Evolutionary conservation across 352 stramenopile species (phyloP), one percentile per base, ranked within the genome.

Genomic region (Phytophthora syringae): DNA sequence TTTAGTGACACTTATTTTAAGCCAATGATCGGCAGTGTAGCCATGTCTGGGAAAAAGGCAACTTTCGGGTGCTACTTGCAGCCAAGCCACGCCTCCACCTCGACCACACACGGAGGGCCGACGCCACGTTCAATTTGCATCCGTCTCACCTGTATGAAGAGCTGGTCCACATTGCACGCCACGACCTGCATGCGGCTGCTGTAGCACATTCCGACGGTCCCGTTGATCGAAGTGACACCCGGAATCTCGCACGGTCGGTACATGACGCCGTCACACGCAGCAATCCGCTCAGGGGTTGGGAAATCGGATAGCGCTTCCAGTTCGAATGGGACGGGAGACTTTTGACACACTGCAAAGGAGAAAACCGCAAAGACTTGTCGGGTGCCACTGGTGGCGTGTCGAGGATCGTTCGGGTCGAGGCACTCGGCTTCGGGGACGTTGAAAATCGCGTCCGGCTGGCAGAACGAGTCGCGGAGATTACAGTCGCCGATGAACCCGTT

Each of bases 171-270:
- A 12, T 60, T 70, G 30, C 66, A 74, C 2, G 66, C 51, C 10
- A 74, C 37, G 9, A 71, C 55, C 25, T 74, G 67, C 60, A 74
- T 67, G 1, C 66, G 61, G 18, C 54, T 74, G 45, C 60, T 71
- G 43, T 67, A 74, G 32, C 67, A 71, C 44, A 74, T 74, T 4
- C 67, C 67, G 5, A 45, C 22, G 9, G 34, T 47, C 1, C 40
- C 53, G 20, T 70, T 59, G 24, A 30, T 22, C 1, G 60, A 67
- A 0, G 52, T 53, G 32, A 62, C 52, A 0, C 44, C 40, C 12
- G 65, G 52, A 28, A 61, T 66, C n/a, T 65, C 65, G 32, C 65
- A 73, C 32, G 52, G 47, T 18, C 65, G 59, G 20, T 63, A 73
- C 39, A 52, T 47, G 21, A 66, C 53, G 9, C 66, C 53, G 16